Evolutionary conservation across 2,329 filamentous ascomycete genomes (phyloP).

Genomic region (Talaromyces sp.): DNA sequence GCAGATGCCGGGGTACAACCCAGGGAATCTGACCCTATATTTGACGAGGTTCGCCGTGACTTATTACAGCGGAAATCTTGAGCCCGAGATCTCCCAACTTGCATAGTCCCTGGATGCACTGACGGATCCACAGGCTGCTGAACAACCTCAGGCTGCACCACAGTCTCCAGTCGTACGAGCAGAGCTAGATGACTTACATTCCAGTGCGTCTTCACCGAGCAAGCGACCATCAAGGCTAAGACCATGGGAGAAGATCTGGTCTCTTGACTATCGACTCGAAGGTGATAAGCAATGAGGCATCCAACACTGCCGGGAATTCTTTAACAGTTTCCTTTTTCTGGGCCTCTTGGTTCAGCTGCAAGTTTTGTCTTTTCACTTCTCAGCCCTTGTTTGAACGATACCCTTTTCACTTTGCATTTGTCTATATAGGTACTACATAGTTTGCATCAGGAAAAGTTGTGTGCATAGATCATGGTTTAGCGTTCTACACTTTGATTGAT

Average conservation of each 20-base stretch:
- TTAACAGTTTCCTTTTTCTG: neutral
- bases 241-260: slow-evolving; percentile 19
- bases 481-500: neutral
- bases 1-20: slow-evolving; percentile 33
- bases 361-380: neutral
- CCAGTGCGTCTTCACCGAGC: slow-evolving; percentile 12
- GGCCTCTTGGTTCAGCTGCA: neutral
- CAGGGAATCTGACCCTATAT: slow-evolving; percentile 40
- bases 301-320: neutral
- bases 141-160: slow-evolving; percentile 5
- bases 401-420: neutral
- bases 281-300: slow-evolving; percentile 13
- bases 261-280: slow-evolving; percentile 16
- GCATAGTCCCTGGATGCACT: slow-evolving; percentile 11
- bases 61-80: slow-evolving; percentile 41
- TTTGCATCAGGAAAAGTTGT: slow-evolving; percentile 12
- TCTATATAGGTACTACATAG: slow-evolving; percentile 8
- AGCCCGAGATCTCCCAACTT: slow-evolving; percentile 20
- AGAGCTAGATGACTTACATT: neutral
- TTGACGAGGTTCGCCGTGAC: slow-evolving; percentile 50
- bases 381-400: slow-evolving; percentile 11
- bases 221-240: slow-evolving; percentile 15
- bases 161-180: slow-evolving; percentile 7
- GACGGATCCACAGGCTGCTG: slow-evolving; percentile 14
- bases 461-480: slow-evolving; percentile 4